Percentiles rank a stretch among this genome's conserved stretches.
Conservation (phyloP, 1,284 basidiomycete species). For the Sutorius eximius region DNA sequence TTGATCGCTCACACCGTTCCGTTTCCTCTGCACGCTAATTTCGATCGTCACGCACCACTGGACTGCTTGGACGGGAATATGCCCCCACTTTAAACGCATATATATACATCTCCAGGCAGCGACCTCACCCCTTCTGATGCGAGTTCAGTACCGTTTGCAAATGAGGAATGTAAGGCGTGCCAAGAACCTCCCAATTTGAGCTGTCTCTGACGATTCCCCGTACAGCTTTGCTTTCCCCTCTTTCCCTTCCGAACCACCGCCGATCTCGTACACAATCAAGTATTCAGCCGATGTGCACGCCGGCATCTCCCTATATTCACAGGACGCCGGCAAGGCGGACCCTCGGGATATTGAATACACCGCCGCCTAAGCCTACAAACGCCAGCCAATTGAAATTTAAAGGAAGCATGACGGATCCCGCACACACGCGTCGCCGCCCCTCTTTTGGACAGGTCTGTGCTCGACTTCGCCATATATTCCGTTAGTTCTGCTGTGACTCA, state of each 20-base stretch:
- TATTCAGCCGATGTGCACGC: constrained; percentile 30
- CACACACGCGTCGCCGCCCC: constrained; percentile 62
- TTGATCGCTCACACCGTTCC: constrained; percentile 21
- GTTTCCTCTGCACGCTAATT: constrained; percentile 4
- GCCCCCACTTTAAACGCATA: constrained; percentile 18
- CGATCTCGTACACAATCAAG: constrained; percentile 61
- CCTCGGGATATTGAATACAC: constrained; percentile 53
- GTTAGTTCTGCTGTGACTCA: constrained; percentile 29
- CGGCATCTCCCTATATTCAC: constrained; percentile 16
- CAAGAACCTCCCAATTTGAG: constrained; percentile 20
- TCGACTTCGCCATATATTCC: constrained; percentile 7
- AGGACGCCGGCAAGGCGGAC: constrained; percentile 31
- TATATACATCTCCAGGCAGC: constrained; percentile 45
- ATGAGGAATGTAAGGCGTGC: constrained; percentile 45
- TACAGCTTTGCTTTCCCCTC: constrained; percentile 58
- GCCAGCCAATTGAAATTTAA: constrained; percentile 60
- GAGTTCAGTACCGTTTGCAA: constrained; percentile 42
- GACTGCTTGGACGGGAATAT: constrained; percentile 1
- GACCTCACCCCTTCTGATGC: constrained; percentile 46
- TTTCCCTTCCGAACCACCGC: constrained; percentile 60
- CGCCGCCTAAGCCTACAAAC: constrained; percentile 62
- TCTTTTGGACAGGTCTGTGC: constrained; percentile 47
- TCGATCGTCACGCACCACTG: constrained; percentile 4
- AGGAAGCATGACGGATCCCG: constrained; percentile 72
- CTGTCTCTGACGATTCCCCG: constrained; percentile 16